Evolutionary conservation across 1,284 basidiomycete genomes (phyloP), one percentile per base, ranked within the genome.

Genomic region (Chiua sp.): DNA sequence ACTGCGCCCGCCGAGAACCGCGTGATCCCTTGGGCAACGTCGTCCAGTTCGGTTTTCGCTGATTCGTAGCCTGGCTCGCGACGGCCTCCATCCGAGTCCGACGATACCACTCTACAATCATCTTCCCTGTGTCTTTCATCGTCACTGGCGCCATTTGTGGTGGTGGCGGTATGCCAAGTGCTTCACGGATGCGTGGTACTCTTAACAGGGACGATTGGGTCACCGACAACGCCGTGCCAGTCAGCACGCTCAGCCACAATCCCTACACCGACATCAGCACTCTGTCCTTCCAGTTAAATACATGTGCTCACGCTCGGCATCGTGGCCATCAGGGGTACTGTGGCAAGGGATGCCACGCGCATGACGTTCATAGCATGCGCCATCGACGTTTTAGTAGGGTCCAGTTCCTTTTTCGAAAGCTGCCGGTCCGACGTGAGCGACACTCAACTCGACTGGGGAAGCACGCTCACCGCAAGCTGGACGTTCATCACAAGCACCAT

Each of bases 301-400:
- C 1, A 64, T 57, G 61, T 10, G 72, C 82, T 64, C 71, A 88
- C 87, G 3, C 79, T 71, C n/a, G 86, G 82, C 64, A 93, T 82
- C 56, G 74, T 72, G 22, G 77, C 73, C 78, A 94, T 86, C 68
- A 94, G 78, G 63, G 79, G 85, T 35, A 93, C 75, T 33, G 85
- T 80, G 26, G 81, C 65, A 42, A 92, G 66, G 15, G 88, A 85
- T 23, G 90, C 68, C 13, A 88, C 70, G 4, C 91, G 84, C 70
- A 97, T 82, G 53, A 80, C 74, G 70, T 95, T 94, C 81, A 91
- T 86, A 57, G 91, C 75, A 74, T 93, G 91, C 26, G 82, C 85
- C 71, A 87, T 84, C 35, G 79, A 72, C 12, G 82, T 82, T 59
- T 83, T 74, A 62, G 84, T 77, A 66, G 80, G 73, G 64, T 85